These are phyloP conservation scores for Solanum habrochaites DNA, from an alignment of 257 asterid species.

Conservation along the genomic window DNA sequence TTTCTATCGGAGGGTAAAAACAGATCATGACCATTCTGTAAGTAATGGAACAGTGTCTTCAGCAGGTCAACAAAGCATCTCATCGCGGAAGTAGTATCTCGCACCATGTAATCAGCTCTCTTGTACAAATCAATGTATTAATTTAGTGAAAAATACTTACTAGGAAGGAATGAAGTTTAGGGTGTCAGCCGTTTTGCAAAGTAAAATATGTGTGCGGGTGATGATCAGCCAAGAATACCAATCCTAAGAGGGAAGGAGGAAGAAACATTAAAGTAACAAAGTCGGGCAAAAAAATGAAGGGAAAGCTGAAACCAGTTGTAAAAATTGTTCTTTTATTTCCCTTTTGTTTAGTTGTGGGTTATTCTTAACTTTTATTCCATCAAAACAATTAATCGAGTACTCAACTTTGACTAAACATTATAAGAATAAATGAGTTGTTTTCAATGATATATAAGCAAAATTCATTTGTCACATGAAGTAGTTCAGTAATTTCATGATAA, in stretches of 20 bases:
- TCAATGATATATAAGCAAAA: background rate
- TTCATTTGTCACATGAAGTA: background rate
- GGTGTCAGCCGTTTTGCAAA: background rate
- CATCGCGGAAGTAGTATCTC: background rate
- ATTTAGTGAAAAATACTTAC: background rate
- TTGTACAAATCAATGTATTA: slow-evolving; percentile 1
- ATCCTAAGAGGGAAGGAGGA: background rate
- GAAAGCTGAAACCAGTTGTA: background rate
- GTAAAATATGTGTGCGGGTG: background rate
- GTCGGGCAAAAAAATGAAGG: background rate
- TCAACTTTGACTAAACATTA: background rate
- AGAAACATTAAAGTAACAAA: background rate
- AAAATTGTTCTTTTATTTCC: background rate
- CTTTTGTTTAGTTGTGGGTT: background rate
- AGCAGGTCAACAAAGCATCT: slow-evolving; percentile 15
- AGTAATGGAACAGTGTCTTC: slow-evolving; percentile 43
- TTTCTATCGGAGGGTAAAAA: slow-evolving; percentile 73
- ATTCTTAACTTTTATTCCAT: background rate
- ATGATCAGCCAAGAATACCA: background rate
- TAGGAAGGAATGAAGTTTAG: background rate
- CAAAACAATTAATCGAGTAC: background rate
- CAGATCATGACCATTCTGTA: slow-evolving; percentile 42
- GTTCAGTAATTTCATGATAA: background rate
- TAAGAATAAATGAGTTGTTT: background rate
- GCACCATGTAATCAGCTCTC: background rate